Percentiles rank a stretch among this genome's conserved stretches.
Conservation (phyloP, 352 stramenopile genomes). For the Discostella stelligera region DNA sequence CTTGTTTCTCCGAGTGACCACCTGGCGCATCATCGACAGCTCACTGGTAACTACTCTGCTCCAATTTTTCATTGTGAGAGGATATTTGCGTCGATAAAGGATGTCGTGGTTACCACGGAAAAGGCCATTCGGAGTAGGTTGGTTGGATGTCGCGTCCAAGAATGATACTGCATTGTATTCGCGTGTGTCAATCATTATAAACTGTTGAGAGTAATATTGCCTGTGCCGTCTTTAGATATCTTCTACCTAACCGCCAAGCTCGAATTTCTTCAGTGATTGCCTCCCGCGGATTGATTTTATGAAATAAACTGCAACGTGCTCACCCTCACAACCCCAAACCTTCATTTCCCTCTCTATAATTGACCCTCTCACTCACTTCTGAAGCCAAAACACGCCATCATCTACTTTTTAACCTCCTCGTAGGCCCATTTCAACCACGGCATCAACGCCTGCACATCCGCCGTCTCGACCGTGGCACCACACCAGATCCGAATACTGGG, state of each 20-base stretch:
- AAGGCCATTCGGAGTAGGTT: neutral
- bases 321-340: neutral
- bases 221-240: too few relatives aligned
- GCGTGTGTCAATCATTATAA: too few relatives aligned
- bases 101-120: conserved; percentile 3
- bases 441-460: conserved; percentile 95
- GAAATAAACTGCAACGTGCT: neutral
- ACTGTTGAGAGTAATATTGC: too few relatives aligned
- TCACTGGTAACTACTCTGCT: conserved; percentile 42
- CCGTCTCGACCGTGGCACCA: conserved; percentile 97
- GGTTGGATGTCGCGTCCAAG: too few relatives aligned
- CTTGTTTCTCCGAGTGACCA: conserved; percentile 40
- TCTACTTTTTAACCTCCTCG: conserved; percentile 75
- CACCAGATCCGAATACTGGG: conserved; percentile 98
- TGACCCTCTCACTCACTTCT: neutral
- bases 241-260: too few relatives aligned
- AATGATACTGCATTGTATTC: too few relatives aligned
- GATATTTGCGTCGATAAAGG: conserved; percentile 34
- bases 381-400: neutral
- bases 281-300: neutral
- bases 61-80: conserved; percentile 40
- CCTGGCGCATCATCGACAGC: conserved; percentile 36
- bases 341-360: neutral
- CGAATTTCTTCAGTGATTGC: neutral
- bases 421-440: conserved; percentile 99